These are phyloP conservation scores for Manihot esculenta DNA, from an alignment of 441 rosid species.

Conservation along the genomic window DNA sequence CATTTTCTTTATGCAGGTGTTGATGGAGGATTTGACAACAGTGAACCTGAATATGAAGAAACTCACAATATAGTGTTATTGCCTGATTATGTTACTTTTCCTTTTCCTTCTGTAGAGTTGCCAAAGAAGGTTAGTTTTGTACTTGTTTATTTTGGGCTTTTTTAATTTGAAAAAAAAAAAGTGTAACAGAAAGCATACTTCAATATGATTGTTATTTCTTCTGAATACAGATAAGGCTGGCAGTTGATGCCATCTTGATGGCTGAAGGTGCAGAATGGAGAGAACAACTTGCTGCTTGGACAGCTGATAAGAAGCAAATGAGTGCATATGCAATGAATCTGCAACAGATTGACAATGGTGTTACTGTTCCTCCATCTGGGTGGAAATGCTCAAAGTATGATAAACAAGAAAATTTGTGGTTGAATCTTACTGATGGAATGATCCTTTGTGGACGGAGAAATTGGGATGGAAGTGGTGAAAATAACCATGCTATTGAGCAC, in stretches of 20 bases:
- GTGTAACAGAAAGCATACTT: neutral
- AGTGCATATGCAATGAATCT: constrained; percentile 74
- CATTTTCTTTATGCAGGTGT: constrained; percentile 49
- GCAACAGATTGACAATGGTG: constrained; percentile 73
- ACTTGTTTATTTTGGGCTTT: neutral
- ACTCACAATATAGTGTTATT: constrained; percentile 62
- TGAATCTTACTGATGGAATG: constrained; percentile 95
- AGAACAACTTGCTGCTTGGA: constrained; percentile 92
- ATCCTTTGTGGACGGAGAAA: constrained; percentile 90
- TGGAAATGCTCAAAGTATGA: constrained; percentile 95
- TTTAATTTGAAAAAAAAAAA: neutral
- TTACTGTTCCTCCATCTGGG: constrained; percentile 75
- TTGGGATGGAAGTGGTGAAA: constrained; percentile 99
- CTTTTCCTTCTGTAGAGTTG: constrained; percentile 89
- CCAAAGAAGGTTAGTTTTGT: constrained; percentile 80
- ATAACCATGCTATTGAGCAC: constrained; percentile 89
- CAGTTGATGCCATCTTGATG: constrained; percentile 73
- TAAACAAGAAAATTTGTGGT: constrained; percentile 86
- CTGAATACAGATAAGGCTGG: constrained; percentile 68
- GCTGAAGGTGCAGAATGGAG: constrained; percentile 88
- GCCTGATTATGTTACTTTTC: constrained; percentile 70
- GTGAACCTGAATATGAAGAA: constrained; percentile 79
- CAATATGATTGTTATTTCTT: neutral
- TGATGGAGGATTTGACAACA: constrained; percentile 93
- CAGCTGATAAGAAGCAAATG: constrained; percentile 76